These are phyloP conservation scores for Lithohypha guttulata DNA, from an alignment of 2,329 filamentous ascomycete genomes.

Conservation along the genomic window DNA sequence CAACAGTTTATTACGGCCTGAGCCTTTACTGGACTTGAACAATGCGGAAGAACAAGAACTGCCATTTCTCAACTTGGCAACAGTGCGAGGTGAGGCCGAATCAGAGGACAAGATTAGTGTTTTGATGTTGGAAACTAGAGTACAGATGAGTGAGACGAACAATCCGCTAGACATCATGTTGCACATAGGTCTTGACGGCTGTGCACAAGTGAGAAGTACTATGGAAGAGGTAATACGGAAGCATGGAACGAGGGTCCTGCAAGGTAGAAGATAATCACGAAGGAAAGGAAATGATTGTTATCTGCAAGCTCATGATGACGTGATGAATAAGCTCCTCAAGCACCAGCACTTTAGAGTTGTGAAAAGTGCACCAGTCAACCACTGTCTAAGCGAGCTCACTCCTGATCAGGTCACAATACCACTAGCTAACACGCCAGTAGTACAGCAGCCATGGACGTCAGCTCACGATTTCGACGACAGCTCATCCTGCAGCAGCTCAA, in stretches of 20 bases:
- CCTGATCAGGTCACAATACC: no score
- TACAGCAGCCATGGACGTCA: no score
- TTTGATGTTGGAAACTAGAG: conserved; percentile 74
- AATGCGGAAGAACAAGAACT: conserved; percentile 56
- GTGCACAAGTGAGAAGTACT: conserved; percentile 70
- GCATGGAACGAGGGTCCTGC: conserved; percentile 19
- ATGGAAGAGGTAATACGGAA: conserved; percentile 61
- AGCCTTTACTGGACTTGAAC: conserved; percentile 35
- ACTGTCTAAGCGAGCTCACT: no score
- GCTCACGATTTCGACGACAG: no score
- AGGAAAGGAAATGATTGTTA: neutral
- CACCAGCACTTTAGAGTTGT: neutral
- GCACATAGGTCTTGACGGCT: conserved; percentile 82
- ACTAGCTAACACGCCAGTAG: no score
- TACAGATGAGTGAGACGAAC: conserved; percentile 51
- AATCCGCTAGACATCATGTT: conserved; percentile 79
- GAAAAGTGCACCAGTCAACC: neutral
- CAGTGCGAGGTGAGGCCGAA: conserved; percentile 57
- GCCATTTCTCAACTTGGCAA: conserved; percentile 77
- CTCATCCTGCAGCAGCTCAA: neutral
- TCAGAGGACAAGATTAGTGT: conserved; percentile 55
- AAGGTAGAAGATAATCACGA: conserved; percentile 15
- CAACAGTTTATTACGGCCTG: conserved; percentile 13
- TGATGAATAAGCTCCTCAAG: neutral
- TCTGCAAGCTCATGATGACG: neutral